Conservation (phyloP, 2,329 filamentous ascomycete genomes). For the Gremmenia infestans region DNA sequence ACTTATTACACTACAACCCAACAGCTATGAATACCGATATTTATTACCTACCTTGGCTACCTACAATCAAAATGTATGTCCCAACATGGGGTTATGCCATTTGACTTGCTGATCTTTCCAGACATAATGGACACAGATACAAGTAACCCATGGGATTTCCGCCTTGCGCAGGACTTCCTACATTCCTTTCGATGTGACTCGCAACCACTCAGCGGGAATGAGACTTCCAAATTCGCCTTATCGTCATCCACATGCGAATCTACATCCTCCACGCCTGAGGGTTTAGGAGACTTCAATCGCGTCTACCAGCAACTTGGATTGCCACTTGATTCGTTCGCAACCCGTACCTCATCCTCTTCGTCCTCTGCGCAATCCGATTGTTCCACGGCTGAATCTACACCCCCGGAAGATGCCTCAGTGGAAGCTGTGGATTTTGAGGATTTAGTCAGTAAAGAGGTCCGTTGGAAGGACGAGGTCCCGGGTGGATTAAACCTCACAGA, state of each 20-base stretch:
- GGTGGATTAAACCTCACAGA: slow-evolving; percentile 3
- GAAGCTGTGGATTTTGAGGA: slow-evolving; percentile 5
- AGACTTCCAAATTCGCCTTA: background rate
- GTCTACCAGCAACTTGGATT: slow-evolving; percentile 16
- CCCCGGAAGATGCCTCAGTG: background rate
- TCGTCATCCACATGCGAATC: slow-evolving; percentile 9
- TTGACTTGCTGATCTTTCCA: background rate
- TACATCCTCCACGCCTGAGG: slow-evolving; percentile 4
- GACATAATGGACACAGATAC: background rate
- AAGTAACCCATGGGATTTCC: background rate
- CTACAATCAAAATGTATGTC: background rate
- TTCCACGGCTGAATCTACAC: background rate
- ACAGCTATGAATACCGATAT: background rate
- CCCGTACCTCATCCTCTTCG: slow-evolving; percentile 8
- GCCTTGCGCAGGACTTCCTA: background rate
- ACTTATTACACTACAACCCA: background rate
- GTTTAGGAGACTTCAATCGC: slow-evolving; percentile 23
- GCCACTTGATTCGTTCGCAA: slow-evolving; percentile 6
- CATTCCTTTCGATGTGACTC: background rate
- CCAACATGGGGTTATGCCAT: background rate
- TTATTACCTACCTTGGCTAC: background rate
- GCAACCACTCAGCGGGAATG: background rate
- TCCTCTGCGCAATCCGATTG: slow-evolving; percentile 1
- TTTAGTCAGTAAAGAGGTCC: slow-evolving; percentile 10
- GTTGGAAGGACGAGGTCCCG: slow-evolving; percentile 19